Conservation (phyloP, 148 eudicot species). For the Dysphania ambrosioides region DNA sequence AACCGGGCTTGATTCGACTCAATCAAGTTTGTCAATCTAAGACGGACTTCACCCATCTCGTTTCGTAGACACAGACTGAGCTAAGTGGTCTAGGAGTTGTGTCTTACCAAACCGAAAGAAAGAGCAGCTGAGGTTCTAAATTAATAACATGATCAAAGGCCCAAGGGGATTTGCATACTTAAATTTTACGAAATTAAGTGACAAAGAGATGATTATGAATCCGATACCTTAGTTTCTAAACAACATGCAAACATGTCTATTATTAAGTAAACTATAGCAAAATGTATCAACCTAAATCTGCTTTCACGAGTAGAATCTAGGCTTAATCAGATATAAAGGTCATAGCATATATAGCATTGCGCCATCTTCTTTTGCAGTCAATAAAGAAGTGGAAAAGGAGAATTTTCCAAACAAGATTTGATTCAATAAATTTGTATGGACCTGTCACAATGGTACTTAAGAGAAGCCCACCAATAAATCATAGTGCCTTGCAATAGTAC, state of each 20-base stretch:
- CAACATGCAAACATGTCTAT: background rate
- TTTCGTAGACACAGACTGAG: no score
- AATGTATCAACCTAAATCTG: background rate
- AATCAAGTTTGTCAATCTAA: background rate
- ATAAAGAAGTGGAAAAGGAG: slow-evolving; percentile 2
- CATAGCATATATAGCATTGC: no score
- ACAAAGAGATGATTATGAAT: slow-evolving; percentile 26
- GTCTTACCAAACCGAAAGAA: no score
- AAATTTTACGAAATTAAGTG: background rate
- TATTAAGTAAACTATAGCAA: background rate
- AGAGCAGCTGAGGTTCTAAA: no score
- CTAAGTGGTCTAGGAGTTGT: background rate
- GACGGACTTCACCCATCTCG: no score
- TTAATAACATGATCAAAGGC: no score
- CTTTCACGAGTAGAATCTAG: slow-evolving; percentile 4
- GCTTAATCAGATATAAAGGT: no score
- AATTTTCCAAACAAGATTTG: slow-evolving; percentile 1
- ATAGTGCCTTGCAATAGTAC: slow-evolving; percentile 21
- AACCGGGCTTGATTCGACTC: no score
- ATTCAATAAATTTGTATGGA: no score
- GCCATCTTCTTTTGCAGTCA: slow-evolving; percentile 19
- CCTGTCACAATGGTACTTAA: slow-evolving; percentile 17
- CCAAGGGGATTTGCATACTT: background rate
- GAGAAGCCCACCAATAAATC: background rate
- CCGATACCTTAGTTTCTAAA: slow-evolving; percentile 16